Evolutionary conservation across 2,329 filamentous ascomycete species (phyloP).

Genomic region (Zymoseptoria tritici): DNA sequence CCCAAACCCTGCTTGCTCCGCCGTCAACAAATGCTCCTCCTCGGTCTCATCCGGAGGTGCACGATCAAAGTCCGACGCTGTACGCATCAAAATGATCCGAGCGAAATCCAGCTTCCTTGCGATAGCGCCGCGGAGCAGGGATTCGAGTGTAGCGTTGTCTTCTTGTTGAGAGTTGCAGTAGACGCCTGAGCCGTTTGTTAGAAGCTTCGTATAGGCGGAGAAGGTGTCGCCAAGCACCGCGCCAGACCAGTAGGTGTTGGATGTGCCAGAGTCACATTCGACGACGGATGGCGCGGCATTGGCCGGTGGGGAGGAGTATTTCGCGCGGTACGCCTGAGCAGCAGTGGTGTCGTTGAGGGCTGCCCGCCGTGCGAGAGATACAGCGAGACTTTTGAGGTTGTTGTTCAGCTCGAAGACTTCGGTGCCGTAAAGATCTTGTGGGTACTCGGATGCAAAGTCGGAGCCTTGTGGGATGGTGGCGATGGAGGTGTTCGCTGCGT

Average conservation of each 20-base stretch:
- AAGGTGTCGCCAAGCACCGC: conserved; percentile 25
- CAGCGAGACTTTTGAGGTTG: conserved; percentile 23
- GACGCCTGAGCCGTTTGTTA: conserved; percentile 31
- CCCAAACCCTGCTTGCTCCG: conserved; percentile 55
- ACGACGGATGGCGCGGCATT: conserved; percentile 23
- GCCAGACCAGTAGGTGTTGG: conserved; percentile 28
- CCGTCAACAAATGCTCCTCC: conserved; percentile 52
- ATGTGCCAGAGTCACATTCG: conserved; percentile 28
- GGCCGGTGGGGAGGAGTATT: conserved; percentile 24
- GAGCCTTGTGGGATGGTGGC: conserved; percentile 22
- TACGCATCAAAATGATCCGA: conserved; percentile 31
- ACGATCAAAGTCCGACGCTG: conserved; percentile 63
- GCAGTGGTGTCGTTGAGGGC: conserved; percentile 25
- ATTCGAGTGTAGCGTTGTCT: conserved; percentile 31
- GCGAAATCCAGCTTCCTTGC: conserved; percentile 27
- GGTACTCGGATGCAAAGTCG: conserved; percentile 19
- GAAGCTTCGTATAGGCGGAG: conserved; percentile 23
- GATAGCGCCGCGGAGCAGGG: conserved; percentile 25
- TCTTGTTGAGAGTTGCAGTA: conserved; percentile 33
- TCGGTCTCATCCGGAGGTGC: conserved; percentile 51
- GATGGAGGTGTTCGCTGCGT: conserved; percentile 14
- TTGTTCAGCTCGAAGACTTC: conserved; percentile 32
- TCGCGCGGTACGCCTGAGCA: conserved; percentile 25
- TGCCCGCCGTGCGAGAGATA: conserved; percentile 21
- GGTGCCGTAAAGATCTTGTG: conserved; percentile 28